Percentiles rank a stretch among this genome's conserved stretches.
Conservation (phyloP, 2,329 filamentous ascomycete species). For the Sporothrix euskadiensis region DNA sequence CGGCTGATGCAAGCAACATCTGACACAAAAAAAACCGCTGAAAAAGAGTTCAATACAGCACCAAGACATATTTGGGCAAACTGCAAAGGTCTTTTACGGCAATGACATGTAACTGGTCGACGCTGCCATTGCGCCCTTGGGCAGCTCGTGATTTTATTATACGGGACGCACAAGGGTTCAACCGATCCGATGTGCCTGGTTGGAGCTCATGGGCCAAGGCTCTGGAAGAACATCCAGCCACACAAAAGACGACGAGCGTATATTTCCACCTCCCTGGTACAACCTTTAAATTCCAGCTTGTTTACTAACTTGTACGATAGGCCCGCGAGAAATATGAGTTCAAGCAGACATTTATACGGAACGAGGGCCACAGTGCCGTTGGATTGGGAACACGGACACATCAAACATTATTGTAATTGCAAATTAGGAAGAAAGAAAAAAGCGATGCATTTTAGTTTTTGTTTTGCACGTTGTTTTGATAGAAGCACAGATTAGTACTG, state of each 20-base stretch:
- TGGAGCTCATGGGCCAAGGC: neutral
- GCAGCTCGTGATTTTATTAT: neutral
- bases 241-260: neutral
- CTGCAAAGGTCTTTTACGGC: neutral
- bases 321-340: neutral
- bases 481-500: no score
- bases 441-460: no score
- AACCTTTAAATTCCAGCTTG: neutral
- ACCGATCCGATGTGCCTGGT: neutral
- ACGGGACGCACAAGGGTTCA: neutral
- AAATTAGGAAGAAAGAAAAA: neutral
- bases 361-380: neutral
- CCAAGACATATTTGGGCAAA: neutral
- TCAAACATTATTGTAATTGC: neutral
- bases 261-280: neutral
- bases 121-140: neutral
- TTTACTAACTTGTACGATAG: neutral
- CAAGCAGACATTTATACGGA: neutral
- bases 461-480: no score
- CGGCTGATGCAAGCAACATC: neutral
- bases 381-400: neutral
- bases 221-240: neutral
- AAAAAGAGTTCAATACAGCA: neutral
- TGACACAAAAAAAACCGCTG: neutral
- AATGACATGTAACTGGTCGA: neutral